A percentile compares a stretch with the other conserved stretches of the same genome.
phyloP scores from a whole-genome alignment of 371 early-diverging fungal species.

The Apophysomyces variabilis region DNA sequence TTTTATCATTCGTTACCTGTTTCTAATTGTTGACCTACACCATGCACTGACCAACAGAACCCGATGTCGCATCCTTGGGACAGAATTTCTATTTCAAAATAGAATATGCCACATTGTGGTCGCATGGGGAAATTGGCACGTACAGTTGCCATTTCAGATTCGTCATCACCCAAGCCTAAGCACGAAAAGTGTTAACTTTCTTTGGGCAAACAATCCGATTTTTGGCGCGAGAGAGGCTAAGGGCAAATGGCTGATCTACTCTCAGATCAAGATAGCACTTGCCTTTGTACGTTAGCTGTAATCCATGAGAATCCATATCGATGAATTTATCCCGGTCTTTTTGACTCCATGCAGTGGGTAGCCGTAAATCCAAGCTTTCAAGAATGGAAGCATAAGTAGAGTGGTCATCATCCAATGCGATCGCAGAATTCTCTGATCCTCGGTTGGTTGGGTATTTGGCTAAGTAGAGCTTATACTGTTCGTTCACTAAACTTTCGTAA shows the following conservation, averaged over 20 bases:
- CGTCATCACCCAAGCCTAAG: constrained; percentile 75
- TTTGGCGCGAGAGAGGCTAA: constrained; percentile 10
- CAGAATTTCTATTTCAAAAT: constrained; percentile 85
- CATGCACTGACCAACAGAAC: constrained; percentile 54
- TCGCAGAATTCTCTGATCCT: constrained; percentile 7
- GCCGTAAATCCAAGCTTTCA: constrained; percentile 32
- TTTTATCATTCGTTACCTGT: neutral
- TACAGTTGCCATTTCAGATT: constrained; percentile 81
- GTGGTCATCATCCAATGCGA: constrained; percentile 6
- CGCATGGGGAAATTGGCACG: constrained; percentile 84
- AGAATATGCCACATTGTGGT: constrained; percentile 85
- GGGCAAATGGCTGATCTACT: neutral
- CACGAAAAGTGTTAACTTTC: too few species aligned
- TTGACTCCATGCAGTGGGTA: constrained; percentile 68
- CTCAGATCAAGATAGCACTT: constrained; percentile 14
- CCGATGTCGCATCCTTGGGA: constrained; percentile 89
- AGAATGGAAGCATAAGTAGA: constrained; percentile 10
- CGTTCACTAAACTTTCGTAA: constrained; percentile 36
- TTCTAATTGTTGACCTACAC: neutral
- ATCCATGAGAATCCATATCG: constrained; percentile 52
- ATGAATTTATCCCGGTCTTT: constrained; percentile 58
- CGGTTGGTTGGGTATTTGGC: constrained; percentile 14
- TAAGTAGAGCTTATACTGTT: constrained; percentile 34
- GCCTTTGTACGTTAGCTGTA: constrained; percentile 64
- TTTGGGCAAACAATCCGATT: neutral